Conservation (phyloP, 2,329 filamentous ascomycete genomes). For the Bipolaris sorokiniana region DNA sequence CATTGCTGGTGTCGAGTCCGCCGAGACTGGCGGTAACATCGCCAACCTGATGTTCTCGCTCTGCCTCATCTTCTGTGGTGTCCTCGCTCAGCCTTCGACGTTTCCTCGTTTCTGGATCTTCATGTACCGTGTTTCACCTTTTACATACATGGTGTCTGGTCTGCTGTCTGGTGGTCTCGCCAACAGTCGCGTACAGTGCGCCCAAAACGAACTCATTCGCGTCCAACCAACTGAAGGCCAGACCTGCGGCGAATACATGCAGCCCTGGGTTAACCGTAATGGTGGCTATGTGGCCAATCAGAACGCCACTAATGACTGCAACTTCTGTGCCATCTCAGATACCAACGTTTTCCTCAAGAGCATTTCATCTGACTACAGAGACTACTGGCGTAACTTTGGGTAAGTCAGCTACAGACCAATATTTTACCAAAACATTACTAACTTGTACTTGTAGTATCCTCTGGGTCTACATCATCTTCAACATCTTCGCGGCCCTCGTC, state of each 20-base stretch:
- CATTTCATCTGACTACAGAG: conserved; percentile 52
- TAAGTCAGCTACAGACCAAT: conserved; percentile 1
- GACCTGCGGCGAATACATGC: conserved; percentile 51
- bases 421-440: neutral
- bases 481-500: conserved; percentile 55
- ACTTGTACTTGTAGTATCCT: conserved; percentile 45
- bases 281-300: conserved; percentile 50
- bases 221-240: conserved; percentile 65
- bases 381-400: conserved; percentile 63
- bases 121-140: conserved; percentile 82
- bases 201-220: conserved; percentile 70
- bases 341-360: conserved; percentile 53
- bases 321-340: conserved; percentile 45
- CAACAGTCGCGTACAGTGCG: conserved; percentile 69
- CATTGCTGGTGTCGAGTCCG: conserved; percentile 75
- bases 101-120: conserved; percentile 82
- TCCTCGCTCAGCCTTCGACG: conserved; percentile 67
- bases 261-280: conserved; percentile 30
- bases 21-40: conserved; percentile 77
- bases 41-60: conserved; percentile 77
- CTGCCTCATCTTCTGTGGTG: conserved; percentile 75
- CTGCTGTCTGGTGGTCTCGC: conserved; percentile 75
- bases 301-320: conserved; percentile 50
- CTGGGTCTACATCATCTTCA: conserved; percentile 61
- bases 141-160: conserved; percentile 79